A percentile compares a stretch with the other conserved stretches of the same genome.
These are phyloP conservation scores for Euphorbia corollata DNA, from an alignment of 441 rosid genomes.

Conservation along the genomic window DNA sequence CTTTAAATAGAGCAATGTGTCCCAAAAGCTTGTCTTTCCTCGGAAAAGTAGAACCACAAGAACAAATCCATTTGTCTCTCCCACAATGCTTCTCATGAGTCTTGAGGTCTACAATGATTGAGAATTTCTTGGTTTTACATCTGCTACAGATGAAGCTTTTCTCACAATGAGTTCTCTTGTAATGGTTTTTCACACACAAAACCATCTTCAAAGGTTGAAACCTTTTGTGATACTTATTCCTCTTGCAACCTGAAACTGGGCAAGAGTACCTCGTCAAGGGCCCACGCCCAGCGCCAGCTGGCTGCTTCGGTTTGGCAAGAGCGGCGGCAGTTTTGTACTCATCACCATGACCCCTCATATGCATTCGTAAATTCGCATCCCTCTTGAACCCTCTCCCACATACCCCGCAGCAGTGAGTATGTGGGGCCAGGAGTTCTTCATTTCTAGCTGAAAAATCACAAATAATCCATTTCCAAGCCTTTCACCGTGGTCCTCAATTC, in stretches of 20 bases:
- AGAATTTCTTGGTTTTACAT: constrained; percentile 88
- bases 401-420: constrained; percentile 82
- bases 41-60: constrained; percentile 90
- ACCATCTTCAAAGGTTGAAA: constrained; percentile 90
- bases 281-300: constrained; percentile 49
- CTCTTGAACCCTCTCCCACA: constrained; percentile 94
- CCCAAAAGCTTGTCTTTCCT: constrained; percentile 97
- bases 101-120: constrained; percentile 85
- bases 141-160: constrained; percentile 81
- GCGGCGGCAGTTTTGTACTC: constrained; percentile 93
- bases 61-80: constrained; percentile 90
- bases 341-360: constrained; percentile 97
- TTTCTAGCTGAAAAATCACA: constrained; percentile 80
- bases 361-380: constrained; percentile 90
- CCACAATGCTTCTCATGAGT: constrained; percentile 98
- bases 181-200: constrained; percentile 85
- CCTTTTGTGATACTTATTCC: constrained; percentile 92
- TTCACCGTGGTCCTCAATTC: constrained; percentile 52
- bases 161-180: constrained; percentile 92
- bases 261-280: constrained; percentile 89
- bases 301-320: constrained; percentile 74
- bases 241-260: constrained; percentile 80
- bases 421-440: constrained; percentile 95
- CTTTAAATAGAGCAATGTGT: constrained; percentile 84
- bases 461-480: constrained; percentile 79